Conservation (phyloP, 148 eudicot species). For the Rhododendron ferrugineum region DNA sequence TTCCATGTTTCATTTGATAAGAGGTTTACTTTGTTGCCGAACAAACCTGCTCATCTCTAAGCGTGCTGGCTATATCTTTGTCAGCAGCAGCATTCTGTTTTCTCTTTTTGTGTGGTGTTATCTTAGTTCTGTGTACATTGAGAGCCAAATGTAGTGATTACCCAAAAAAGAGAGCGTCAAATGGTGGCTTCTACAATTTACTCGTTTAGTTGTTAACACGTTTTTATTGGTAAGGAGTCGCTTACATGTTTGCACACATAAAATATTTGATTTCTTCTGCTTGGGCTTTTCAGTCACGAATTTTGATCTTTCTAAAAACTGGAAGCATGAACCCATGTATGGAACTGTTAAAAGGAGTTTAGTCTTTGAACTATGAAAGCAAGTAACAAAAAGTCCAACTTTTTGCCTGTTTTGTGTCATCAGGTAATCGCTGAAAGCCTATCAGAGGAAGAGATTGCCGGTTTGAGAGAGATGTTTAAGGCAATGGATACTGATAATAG, state of each 20-base stretch:
- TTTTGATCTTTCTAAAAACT: background rate
- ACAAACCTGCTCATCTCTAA: background rate
- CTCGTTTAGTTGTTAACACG: background rate
- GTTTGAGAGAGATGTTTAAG: constrained; percentile 84
- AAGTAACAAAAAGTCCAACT: background rate
- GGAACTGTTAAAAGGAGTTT: background rate
- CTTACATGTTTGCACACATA: background rate
- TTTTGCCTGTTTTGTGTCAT: constrained; percentile 14
- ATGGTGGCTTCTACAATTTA: background rate
- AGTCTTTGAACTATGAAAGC: background rate
- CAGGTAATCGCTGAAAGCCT: constrained; percentile 99
- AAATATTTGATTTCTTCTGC: background rate
- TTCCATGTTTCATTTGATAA: background rate
- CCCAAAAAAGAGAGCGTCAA: background rate
- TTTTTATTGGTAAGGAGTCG: background rate
- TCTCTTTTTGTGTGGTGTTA: background rate
- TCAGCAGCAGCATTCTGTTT: background rate
- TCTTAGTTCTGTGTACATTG: background rate
- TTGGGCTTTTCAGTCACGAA: background rate
- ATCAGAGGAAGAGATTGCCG: constrained; percentile 98
- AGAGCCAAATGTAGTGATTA: background rate
- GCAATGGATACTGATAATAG: constrained; percentile 97
- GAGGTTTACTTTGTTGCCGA: background rate
- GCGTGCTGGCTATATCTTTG: background rate
- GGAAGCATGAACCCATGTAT: background rate